A percentile compares a stretch with the other conserved stretches of the same genome.
Evolutionary conservation across 192 early-diverging fungal genomes (phyloP).

Genomic region (Backusella circina): DNA sequence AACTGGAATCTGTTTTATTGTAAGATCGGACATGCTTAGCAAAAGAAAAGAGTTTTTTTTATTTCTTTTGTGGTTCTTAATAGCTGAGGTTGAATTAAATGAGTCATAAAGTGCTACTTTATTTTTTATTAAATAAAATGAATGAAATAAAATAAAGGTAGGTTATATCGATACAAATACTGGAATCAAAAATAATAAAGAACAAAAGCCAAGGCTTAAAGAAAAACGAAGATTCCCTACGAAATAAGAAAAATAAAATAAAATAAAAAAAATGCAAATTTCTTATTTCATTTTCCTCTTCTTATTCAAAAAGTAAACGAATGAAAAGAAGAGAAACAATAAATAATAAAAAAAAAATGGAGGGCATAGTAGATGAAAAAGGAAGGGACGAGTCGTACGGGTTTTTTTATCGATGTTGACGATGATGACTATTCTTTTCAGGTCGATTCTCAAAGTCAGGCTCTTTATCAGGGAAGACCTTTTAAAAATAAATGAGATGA

Average conservation of each 20-base stretch:
- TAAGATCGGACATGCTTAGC: neutral
- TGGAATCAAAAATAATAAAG: neutral
- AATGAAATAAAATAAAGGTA: neutral
- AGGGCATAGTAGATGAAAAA: conserved; percentile 3
- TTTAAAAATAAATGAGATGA: neutral
- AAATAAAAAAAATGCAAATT: too few species aligned
- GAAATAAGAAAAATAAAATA: neutral
- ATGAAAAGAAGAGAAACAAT: neutral
- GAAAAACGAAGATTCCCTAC: too few species aligned
- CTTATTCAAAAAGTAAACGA: neutral
- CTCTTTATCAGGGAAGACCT: neutral
- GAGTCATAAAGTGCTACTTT: too few species aligned
- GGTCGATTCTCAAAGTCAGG: neutral
- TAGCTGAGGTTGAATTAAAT: too few species aligned
- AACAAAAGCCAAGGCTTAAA: too few species aligned
- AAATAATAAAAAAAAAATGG: neutral
- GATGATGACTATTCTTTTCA: neutral
- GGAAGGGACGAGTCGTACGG: neutral
- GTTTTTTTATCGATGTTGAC: neutral
- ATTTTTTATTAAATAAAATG: too few species aligned
- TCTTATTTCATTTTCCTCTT: too few species aligned
- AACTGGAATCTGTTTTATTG: conserved; percentile 45
- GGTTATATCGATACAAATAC: too few species aligned
- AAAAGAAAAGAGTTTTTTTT: neutral
- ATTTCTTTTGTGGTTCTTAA: too few species aligned